Evolutionary conservation across 2,329 filamentous ascomycete genomes (phyloP).

Genomic region (Coleophoma crateriformis): DNA sequence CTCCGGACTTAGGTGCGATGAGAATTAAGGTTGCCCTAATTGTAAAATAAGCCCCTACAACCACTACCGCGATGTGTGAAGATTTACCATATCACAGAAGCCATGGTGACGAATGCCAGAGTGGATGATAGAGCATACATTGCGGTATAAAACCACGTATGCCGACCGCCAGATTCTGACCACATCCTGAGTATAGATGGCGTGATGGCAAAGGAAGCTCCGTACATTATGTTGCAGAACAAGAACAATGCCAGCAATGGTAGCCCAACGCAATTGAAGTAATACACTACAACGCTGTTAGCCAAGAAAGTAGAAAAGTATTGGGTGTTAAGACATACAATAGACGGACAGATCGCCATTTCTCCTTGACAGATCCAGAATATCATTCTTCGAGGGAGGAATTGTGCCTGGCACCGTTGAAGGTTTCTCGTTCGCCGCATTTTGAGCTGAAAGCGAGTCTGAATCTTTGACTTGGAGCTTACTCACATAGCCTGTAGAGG

Average conservation of each 20-base stretch:
- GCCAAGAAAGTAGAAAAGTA: neutral
- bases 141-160: slow-evolving; percentile 25
- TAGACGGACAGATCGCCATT: slow-evolving; percentile 12
- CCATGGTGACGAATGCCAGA: slow-evolving; percentile 30
- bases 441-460: neutral
- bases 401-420: neutral
- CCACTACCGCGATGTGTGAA: neutral
- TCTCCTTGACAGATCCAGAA: slow-evolving; percentile 2
- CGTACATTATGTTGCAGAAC: neutral
- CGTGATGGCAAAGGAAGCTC: neutral
- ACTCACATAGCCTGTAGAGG: neutral
- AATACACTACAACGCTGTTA: slow-evolving; percentile 3
- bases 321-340: neutral
- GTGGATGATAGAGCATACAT: slow-evolving; percentile 28
- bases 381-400: neutral
- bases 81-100: slow-evolving; percentile 26
- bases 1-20: slow-evolving; percentile 29
- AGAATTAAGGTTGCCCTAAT: slow-evolving; percentile 26
- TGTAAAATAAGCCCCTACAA: slow-evolving; percentile 1
- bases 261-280: slow-evolving; percentile 6
- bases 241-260: neutral
- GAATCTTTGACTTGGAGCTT: neutral
- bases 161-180: slow-evolving; percentile 1
- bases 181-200: neutral
- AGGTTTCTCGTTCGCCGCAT: neutral